Base-by-base conservation (phyloP, 257 asterid genomes). In the Gentiana macrophylla region DNA sequence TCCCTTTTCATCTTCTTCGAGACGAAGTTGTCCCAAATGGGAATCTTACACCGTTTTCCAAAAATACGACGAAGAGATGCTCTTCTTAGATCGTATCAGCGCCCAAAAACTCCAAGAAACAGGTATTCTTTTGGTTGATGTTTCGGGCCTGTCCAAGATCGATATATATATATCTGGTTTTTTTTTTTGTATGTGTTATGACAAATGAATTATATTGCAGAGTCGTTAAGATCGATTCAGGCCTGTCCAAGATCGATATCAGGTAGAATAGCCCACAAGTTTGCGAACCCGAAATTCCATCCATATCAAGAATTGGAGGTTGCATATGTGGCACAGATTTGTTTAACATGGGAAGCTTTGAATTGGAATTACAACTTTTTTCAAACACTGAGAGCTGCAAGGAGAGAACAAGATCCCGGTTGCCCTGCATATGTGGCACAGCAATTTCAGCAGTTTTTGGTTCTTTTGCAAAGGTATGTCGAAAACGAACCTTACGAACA, bases 1-100 rank as follows among this genome's bases (percentile, higher is more conserved):
- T 57, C 94, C 94, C 1, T 89, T 84, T 53, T 86, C 95, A 0
- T 81, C 94, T 1, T 89, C 97, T 10, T 89, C 97, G 2, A 57
- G 97, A 44, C 56, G 97, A 54, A 89, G 97, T 63, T 89, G 95
- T 52, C 97, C 97, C 43, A 84, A 86, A 33, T 89, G 97, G 97
- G 97, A 89, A 52, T 89, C 97, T 45, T 89, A 89, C 74, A 70
- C 95, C 0, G 79, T 89, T 6, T 89, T 86, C 73, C 97, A 86
- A 11, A 89, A 89, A 62, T 89, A 89, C 59, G 95, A 89, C 32
- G 97, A 89, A 56, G 97, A 89, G 66, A 89, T 89, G 97, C 15
- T 86, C 41, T 89, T 86, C 48, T 59, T 89, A n/a, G 97, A 89
- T 68, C 60, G 90, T 64, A 81, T 89, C 24, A 75, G 79, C 35